Conservation (phyloP, 2,329 filamentous ascomycete species). For the Arthrobotrys entomopaga region DNA sequence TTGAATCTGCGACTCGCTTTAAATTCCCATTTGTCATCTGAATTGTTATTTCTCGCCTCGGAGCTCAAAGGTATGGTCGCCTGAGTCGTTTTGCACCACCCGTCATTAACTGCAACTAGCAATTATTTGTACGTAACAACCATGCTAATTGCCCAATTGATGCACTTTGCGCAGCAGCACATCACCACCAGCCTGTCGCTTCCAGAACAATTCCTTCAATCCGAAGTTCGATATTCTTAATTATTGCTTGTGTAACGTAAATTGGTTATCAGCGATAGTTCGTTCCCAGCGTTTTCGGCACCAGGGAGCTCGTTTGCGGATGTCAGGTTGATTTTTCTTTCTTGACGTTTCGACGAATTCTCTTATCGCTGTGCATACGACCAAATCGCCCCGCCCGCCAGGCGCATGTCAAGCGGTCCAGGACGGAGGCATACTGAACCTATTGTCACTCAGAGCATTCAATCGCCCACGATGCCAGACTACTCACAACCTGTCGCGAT, state of each 20-base stretch:
- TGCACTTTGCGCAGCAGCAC: constrained; percentile 49
- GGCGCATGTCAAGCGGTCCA: constrained; percentile 45
- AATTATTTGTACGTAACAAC: constrained; percentile 55
- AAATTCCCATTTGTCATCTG: constrained; percentile 48
- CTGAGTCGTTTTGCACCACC: constrained; percentile 29
- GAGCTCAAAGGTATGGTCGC: constrained; percentile 44
- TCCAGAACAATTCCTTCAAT: constrained; percentile 50
- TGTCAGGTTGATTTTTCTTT: constrained; percentile 34
- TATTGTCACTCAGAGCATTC: constrained; percentile 30
- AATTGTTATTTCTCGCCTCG: constrained; percentile 35
- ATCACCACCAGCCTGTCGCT: constrained; percentile 52
- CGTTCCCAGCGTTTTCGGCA: constrained; percentile 37
- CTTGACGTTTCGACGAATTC: constrained; percentile 20
- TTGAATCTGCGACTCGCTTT: constrained; percentile 27
- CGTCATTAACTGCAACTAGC: constrained; percentile 41
- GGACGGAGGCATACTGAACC: constrained; percentile 36
- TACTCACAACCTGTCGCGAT: constrained; percentile 52
- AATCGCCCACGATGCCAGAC: constrained; percentile 47
- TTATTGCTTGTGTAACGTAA: constrained; percentile 45
- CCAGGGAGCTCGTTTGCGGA: constrained; percentile 28
- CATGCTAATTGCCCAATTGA: constrained; percentile 54
- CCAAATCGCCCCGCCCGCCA: constrained; percentile 38
- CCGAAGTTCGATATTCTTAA: constrained; percentile 33
- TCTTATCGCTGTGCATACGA: constrained; percentile 47
- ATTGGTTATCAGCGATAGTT: constrained; percentile 45